phyloP scores from a whole-genome alignment of 2,329 filamentous ascomycete species.

The Graphilbum fragrans region DNA sequence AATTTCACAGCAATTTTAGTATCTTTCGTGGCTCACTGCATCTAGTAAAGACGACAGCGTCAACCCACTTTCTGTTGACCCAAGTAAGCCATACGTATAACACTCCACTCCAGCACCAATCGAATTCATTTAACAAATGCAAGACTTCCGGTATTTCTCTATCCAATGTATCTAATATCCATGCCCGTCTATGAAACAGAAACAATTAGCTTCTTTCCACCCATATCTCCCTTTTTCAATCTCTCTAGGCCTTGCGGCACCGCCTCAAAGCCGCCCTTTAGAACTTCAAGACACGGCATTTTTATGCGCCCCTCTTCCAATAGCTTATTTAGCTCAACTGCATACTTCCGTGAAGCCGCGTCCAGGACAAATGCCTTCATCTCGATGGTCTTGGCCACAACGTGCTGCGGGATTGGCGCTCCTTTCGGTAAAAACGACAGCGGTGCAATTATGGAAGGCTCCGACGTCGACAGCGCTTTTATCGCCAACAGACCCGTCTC shows the following conservation, averaged over 20 bases:
- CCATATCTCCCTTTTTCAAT: background rate
- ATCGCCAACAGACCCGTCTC: conserved; percentile 17
- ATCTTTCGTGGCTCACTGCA: too few relatives aligned
- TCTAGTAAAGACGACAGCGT: background rate
- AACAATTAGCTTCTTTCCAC: background rate
- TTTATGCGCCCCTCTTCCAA: background rate
- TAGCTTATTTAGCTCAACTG: background rate
- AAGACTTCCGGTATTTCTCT: background rate
- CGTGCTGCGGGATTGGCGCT: background rate
- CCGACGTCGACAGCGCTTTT: background rate
- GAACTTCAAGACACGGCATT: background rate
- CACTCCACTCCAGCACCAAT: too few relatives aligned
- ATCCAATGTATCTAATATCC: background rate
- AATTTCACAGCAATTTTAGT: too few relatives aligned
- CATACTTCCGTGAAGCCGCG: background rate
- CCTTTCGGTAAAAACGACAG: background rate
- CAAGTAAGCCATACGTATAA: too few relatives aligned
- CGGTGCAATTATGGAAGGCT: background rate
- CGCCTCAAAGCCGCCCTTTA: background rate
- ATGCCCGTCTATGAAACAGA: background rate
- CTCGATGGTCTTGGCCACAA: background rate
- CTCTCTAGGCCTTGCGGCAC: background rate
- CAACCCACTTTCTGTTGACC: background rate
- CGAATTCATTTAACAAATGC: background rate
- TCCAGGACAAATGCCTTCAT: background rate